These are phyloP conservation scores for Mariannaea sp. DNA, from an alignment of 2,329 filamentous ascomycete genomes.

Conservation along the genomic window DNA sequence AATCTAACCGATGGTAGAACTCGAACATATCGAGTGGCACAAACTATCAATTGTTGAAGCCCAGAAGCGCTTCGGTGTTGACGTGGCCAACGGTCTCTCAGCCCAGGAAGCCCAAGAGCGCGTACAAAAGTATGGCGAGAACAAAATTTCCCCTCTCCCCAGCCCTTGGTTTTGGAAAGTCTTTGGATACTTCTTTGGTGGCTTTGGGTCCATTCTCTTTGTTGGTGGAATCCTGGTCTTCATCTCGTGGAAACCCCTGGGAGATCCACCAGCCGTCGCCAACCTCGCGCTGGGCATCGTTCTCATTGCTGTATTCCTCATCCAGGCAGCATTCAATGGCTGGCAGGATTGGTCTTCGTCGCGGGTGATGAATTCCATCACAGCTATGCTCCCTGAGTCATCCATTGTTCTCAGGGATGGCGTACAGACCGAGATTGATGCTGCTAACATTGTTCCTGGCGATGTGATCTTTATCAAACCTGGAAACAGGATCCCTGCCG, in stretches of 20 bases:
- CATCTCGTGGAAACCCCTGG: slow-evolving; percentile 76
- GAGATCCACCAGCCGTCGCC: slow-evolving; percentile 68
- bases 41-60: neutral
- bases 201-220: slow-evolving; percentile 74
- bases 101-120: slow-evolving; percentile 12
- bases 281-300: slow-evolving; percentile 77
- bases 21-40: neutral
- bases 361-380: slow-evolving; percentile 78
- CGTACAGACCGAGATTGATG: slow-evolving; percentile 52
- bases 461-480: slow-evolving; percentile 71
- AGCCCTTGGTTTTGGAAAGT: slow-evolving; percentile 46
- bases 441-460: slow-evolving; percentile 70
- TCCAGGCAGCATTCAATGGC: slow-evolving; percentile 71
- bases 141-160: slow-evolving; percentile 15
- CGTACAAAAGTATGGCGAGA: slow-evolving; percentile 17
- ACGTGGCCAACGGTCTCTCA: slow-evolving; percentile 14
- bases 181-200: slow-evolving; percentile 76
- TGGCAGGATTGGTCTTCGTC: slow-evolving; percentile 78
- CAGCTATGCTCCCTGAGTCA: slow-evolving; percentile 76
- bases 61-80: neutral
- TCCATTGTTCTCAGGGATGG: slow-evolving; percentile 69
- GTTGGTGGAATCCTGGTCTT: slow-evolving; percentile 73
- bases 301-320: slow-evolving; percentile 69
- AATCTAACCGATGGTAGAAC: neutral
- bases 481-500: slow-evolving; percentile 75